Conservation (phyloP, 768 basidiomycete species). For the Dictyophora rubrovolvata region DNA sequence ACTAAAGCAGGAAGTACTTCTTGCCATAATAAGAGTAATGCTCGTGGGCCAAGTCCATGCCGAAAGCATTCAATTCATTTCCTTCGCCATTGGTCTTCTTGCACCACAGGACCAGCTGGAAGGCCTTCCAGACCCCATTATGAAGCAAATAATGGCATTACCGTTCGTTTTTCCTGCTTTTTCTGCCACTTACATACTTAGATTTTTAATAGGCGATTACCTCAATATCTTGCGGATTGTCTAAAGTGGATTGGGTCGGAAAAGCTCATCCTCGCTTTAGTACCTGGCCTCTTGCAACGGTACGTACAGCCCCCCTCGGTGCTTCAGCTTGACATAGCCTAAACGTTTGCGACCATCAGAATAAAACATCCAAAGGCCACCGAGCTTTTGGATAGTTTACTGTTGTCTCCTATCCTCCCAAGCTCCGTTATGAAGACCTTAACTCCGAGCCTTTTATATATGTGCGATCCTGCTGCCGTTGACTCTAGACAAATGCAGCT, state of each 20-base stretch:
- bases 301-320: background rate
- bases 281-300: slow-evolving; percentile 14
- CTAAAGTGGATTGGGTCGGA: slow-evolving; percentile 16
- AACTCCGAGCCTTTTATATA: slow-evolving; percentile 20
- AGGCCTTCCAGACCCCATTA: slow-evolving; percentile 29
- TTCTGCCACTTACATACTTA: slow-evolving; percentile 6
- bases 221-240: slow-evolving; percentile 11
- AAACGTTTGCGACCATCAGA: background rate
- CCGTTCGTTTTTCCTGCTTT: slow-evolving; percentile 30
- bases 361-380: background rate
- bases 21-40: slow-evolving; percentile 47
- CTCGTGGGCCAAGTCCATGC: slow-evolving; percentile 31
- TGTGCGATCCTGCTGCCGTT: slow-evolving; percentile 14
- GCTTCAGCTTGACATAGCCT: background rate
- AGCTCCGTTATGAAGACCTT: slow-evolving; percentile 24
- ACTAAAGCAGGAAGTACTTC: slow-evolving; percentile 48
- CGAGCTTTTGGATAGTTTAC: slow-evolving; percentile 29
- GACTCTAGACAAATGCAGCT: slow-evolving; percentile 21
- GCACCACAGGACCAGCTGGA: slow-evolving; percentile 50
- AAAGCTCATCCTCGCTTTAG: slow-evolving; percentile 20
- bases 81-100: slow-evolving; percentile 54
- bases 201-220: slow-evolving; percentile 8
- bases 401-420: slow-evolving; percentile 27
- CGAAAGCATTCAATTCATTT: slow-evolving; percentile 49
- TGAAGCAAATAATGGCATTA: slow-evolving; percentile 30